Evolutionary conservation across 176 grass and related monocot species (phyloP), one percentile per base, ranked within the genome.

Genomic region (Zea luxurians): DNA sequence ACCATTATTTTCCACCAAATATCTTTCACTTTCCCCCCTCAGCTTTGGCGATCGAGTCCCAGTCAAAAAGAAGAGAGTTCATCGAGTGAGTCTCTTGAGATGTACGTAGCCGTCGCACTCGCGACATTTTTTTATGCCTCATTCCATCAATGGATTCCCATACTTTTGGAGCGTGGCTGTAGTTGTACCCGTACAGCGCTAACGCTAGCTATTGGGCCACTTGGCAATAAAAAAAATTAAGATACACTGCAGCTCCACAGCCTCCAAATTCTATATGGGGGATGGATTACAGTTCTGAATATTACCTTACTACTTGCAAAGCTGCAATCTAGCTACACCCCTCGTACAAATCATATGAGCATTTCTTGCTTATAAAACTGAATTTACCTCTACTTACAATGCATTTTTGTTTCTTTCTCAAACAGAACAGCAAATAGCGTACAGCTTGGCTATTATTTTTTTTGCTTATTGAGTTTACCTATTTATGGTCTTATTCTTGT

Each of bases 31-130:
- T 91, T 83, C 59, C 8, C 48, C 35, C 78, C 46, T n/a, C n/a
- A 37, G 40, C 73, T 72, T 80, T 75, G n/a, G 53, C 16, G 57
- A 79, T 53, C 42, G n/a, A n/a, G n/a, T n/a, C 49, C 78, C 81
- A 70, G 91, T 88, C 91, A 90, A 83, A 90, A 89, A 89, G 73
- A n/a, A n/a, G 54, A 54, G 58, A 43, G 3, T 46, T 52, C 61
- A 37, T 54, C 49, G 10, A 73, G 61, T 61, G n/a, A n/a, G n/a
- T n/a, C 50, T 45, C 64, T 41, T 55, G 37, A 47, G 44, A 6
- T 4, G 13, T 50, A 50, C n/a, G n/a, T n/a, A n/a, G 80, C 54
- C 68, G 60, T 78, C 67, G 45, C 41, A 42, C 42, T 50, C 20
- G n/a, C 34, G 50, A 10, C 6, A 57, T 84, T 27, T 64, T 88